Evolutionary conservation across 129 eudicot species (phyloP), one percentile per base, ranked within the genome.

Genomic region (Flaveria linearis): DNA sequence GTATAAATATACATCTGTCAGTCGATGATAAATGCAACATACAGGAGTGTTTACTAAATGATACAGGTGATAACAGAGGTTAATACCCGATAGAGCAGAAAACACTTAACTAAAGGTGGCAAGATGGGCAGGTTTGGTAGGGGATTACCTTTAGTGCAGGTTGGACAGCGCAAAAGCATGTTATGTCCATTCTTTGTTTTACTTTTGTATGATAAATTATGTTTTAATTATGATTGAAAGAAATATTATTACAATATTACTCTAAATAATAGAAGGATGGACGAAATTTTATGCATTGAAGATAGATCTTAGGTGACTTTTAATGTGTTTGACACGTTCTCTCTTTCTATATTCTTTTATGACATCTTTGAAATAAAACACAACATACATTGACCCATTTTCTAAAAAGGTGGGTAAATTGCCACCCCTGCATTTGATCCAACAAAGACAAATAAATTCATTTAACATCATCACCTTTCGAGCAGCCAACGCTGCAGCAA

Each of bases 401-500:
- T 25, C 13, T 61, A 61, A 25, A 8, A 12, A 61, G 41, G 12
- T 25, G n/a, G 17, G 15, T 57, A 61, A 26, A 61, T 25, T 61
- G 41, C 41, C 7, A 4, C 41, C 41, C 41, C 41, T 36, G 18
- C 68, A 71, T 18, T 20, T 45, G 53, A 70, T 65, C 16, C 26
- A 50, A 65, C 33, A 81, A 20, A 57, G 17, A 5, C 15, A 74
- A 55, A 16, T 4, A 67, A 53, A 42, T 2, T 28, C 15, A 25
- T 17, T 43, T 66, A 17, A 58, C 41, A 60, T 43, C 72, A 36
- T 76, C 78, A 95, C 99, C 97, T 95, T 95, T 73, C 97, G 84
- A 76, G 97, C 86, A 78, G 97, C 99, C 86, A 95, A 95, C 42
- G 99, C 99, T 49, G 99, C 99, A 76, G 88, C 96, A 83, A 95